Evolutionary conservation across 2,329 filamentous ascomycete genomes (phyloP).

Genomic region (Fusarium drepaniforme): DNA sequence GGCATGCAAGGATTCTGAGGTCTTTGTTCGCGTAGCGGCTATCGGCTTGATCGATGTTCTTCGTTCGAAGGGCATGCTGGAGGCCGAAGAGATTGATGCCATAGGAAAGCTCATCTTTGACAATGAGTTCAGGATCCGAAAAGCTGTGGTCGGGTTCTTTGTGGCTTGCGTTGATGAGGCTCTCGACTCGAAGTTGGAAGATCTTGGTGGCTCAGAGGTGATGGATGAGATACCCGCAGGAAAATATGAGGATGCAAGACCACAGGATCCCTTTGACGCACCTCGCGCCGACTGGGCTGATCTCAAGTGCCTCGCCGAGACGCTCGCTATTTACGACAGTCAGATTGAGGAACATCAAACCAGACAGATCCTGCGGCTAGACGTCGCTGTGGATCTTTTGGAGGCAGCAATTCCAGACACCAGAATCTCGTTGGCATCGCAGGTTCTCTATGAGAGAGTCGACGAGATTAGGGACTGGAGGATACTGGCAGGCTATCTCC

Average conservation of each 20-base stretch:
- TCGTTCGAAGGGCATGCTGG: conserved; percentile 85
- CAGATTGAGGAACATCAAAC: conserved; percentile 72
- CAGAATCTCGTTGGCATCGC: conserved; percentile 86
- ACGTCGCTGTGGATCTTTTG: conserved; percentile 66
- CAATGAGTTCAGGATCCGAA: conserved; percentile 84
- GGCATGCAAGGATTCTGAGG: conserved; percentile 86
- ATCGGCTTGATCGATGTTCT: conserved; percentile 87
- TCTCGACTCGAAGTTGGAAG: conserved; percentile 83
- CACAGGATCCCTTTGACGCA: conserved; percentile 70
- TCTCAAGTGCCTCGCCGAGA: conserved; percentile 90
- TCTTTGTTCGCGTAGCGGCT: conserved; percentile 81
- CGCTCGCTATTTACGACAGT: conserved; percentile 83
- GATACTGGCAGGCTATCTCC: conserved; percentile 85
- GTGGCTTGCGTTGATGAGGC: conserved; percentile 86
- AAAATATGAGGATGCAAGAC: conserved; percentile 69
- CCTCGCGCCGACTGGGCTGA: conserved; percentile 89
- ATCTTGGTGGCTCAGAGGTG: conserved; percentile 83
- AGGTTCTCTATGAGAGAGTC: conserved; percentile 86
- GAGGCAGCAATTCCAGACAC: conserved; percentile 79
- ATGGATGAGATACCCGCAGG: conserved; percentile 79
- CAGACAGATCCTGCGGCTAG: conserved; percentile 58
- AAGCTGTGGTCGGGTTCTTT: conserved; percentile 92
- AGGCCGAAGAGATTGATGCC: conserved; percentile 90
- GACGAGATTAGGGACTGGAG: conserved; percentile 89
- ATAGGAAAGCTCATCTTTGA: conserved; percentile 93